Conservation (phyloP, 768 basidiomycete species). For the Hygrocybe coccinea region DNA sequence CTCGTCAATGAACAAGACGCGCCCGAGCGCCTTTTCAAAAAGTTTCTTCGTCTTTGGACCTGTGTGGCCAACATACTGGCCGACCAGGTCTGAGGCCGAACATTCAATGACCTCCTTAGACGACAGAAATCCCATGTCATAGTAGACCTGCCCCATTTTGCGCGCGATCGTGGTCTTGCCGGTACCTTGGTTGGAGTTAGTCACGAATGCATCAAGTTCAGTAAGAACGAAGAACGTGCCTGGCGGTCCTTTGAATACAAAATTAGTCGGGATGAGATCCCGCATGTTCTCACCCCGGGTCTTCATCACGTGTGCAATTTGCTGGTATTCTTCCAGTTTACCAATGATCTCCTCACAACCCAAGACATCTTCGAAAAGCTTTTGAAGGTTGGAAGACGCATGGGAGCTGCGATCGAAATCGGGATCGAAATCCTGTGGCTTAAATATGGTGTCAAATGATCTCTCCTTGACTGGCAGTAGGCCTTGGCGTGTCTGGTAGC, state of each 20-base stretch:
- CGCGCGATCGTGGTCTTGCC: slow-evolving; percentile 61
- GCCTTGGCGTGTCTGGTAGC: slow-evolving; percentile 38
- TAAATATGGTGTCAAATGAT: slow-evolving; percentile 44
- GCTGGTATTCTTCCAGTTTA: slow-evolving; percentile 50
- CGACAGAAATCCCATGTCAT: slow-evolving; percentile 54
- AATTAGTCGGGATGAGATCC: slow-evolving; percentile 58
- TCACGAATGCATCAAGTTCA: not conserved
- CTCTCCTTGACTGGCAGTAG: slow-evolving; percentile 20
- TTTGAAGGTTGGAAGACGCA: slow-evolving; percentile 46
- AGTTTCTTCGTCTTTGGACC: slow-evolving; percentile 59
- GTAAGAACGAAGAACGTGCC: slow-evolving; percentile 33
- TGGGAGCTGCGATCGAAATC: slow-evolving; percentile 48
- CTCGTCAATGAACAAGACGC: slow-evolving; percentile 68
- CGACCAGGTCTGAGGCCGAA: slow-evolving; percentile 66
- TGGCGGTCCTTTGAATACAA: slow-evolving; percentile 71
- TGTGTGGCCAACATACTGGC: slow-evolving; percentile 66
- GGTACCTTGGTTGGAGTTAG: slow-evolving; percentile 39
- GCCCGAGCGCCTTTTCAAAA: slow-evolving; percentile 61
- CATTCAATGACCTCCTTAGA: slow-evolving; percentile 55
- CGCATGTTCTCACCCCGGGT: slow-evolving; percentile 39
- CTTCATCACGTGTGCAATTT: slow-evolving; percentile 42
- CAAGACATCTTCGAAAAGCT: slow-evolving; percentile 59
- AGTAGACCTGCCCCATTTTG: slow-evolving; percentile 59
- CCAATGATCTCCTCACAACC: slow-evolving; percentile 52
- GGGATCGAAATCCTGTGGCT: slow-evolving; percentile 60